Percentiles rank a stretch among this genome's conserved stretches.
These are phyloP conservation scores for Candida nitratophila DNA, from an alignment of 805 yeast species.

Conservation along the genomic window DNA sequence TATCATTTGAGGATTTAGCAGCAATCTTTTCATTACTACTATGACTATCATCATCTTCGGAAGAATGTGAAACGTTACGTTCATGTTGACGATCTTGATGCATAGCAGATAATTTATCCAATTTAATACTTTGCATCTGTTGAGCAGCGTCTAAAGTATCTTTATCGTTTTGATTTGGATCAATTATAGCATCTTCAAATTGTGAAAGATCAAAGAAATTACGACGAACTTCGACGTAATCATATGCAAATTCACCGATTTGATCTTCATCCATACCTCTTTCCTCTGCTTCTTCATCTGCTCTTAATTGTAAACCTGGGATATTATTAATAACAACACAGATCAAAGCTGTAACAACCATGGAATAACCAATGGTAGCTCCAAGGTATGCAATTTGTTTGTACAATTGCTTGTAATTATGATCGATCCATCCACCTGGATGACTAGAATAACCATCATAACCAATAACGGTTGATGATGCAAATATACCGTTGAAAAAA, in stretches of 20 bases:
- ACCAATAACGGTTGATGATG: conserved; percentile 81
- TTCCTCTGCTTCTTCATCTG: conserved; percentile 78
- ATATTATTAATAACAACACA: conserved; percentile 68
- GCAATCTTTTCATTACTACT: not conserved
- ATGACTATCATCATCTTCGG: too few relatives aligned
- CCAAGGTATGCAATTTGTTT: conserved; percentile 78
- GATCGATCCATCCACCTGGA: conserved; percentile 87
- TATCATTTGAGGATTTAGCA: not conserved
- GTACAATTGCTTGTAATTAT: conserved; percentile 86
- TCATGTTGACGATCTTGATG: too few relatives aligned
- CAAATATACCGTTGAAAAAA: conserved; percentile 84
- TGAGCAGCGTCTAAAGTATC: not conserved
- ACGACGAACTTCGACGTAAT: conserved; percentile 92
- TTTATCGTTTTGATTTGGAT: not conserved
- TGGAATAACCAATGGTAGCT: conserved; percentile 70
- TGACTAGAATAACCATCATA: conserved; percentile 83
- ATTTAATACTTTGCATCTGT: too few relatives aligned
- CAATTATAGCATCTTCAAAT: not conserved
- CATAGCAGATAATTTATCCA: too few relatives aligned
- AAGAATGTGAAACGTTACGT: too few relatives aligned
- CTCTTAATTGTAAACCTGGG: conserved; percentile 78
- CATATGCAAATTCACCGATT: conserved; percentile 98
- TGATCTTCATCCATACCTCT: conserved; percentile 93
- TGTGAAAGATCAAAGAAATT: conserved; percentile 53
- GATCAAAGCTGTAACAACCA: conserved; percentile 68